Percentiles rank a stretch among this genome's conserved stretches.
phyloP scores from a whole-genome alignment of 2,329 filamentous ascomycete genomes.

The Penicillium thymicola region DNA sequence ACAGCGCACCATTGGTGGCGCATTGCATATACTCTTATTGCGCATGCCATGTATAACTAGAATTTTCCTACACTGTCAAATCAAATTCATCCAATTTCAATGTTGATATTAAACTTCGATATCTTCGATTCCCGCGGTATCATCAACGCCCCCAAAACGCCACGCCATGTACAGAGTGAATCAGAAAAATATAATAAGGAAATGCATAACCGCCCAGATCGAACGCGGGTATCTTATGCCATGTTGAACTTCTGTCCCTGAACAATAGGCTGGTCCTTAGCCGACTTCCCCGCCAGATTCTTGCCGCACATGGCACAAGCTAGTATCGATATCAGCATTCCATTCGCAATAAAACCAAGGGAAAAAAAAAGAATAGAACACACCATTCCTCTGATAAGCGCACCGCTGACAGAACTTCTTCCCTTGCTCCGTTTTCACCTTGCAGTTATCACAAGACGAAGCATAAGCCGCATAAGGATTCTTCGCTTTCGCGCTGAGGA shows the following conservation, averaged over 20 bases:
- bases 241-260: slow-evolving; percentile 61
- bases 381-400: slow-evolving; percentile 61
- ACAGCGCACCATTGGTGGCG: slow-evolving; percentile 21
- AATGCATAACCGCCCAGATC: not conserved
- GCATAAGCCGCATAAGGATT: slow-evolving; percentile 65
- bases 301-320: slow-evolving; percentile 65
- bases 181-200: not conserved
- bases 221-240: slow-evolving; percentile 45
- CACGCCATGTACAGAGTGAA: slow-evolving; percentile 5
- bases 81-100: slow-evolving; percentile 14
- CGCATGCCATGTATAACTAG: slow-evolving; percentile 41
- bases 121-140: not conserved
- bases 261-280: slow-evolving; percentile 51
- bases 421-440: slow-evolving; percentile 61
- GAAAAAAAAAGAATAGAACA: slow-evolving; percentile 22
- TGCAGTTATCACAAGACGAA: slow-evolving; percentile 60
- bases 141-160: slow-evolving; percentile 15
- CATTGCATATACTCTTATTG: slow-evolving; percentile 37
- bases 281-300: slow-evolving; percentile 45
- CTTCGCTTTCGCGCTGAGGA: slow-evolving; percentile 62
- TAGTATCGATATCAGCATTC: slow-evolving; percentile 29
- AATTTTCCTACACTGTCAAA: slow-evolving; percentile 27
- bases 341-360: not conserved
- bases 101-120: not conserved
- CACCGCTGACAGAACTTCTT: slow-evolving; percentile 60